These are phyloP conservation scores for Anastatica hierochuntica DNA, from an alignment of 345 rosid genomes.

Conservation along the genomic window DNA sequence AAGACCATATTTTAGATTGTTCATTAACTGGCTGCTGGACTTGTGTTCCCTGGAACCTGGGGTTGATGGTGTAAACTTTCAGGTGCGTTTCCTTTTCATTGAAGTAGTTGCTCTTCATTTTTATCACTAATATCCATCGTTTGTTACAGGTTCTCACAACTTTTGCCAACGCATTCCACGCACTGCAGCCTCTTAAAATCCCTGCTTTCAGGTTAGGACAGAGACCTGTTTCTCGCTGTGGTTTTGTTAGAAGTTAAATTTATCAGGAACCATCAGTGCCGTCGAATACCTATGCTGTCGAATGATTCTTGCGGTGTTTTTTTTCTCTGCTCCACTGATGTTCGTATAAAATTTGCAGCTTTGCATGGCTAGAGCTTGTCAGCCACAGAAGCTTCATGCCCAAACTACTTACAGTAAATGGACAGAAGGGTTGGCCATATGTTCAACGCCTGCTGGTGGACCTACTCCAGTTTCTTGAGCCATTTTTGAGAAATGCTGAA, in stretches of 20 bases:
- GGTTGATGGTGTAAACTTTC: slow-evolving; percentile 61
- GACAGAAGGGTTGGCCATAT: slow-evolving; percentile 92
- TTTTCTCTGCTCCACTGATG: not conserved
- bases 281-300: not conserved
- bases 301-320: no score
- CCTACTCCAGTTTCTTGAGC: slow-evolving; percentile 92
- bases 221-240: not conserved
- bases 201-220: slow-evolving; percentile 80
- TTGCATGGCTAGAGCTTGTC: slow-evolving; percentile 95
- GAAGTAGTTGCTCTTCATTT: not conserved
- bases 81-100: slow-evolving; percentile 36
- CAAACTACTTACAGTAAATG: slow-evolving; percentile 69
- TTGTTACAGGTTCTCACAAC: slow-evolving; percentile 64
- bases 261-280: not conserved
- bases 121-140: slow-evolving; percentile 14
- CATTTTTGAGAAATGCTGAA: slow-evolving; percentile 89
- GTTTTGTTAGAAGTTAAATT: not conserved
- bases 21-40: slow-evolving; percentile 78
- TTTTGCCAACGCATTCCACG: slow-evolving; percentile 84
- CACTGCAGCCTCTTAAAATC: slow-evolving; percentile 79
- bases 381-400: slow-evolving; percentile 99
- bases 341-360: slow-evolving; percentile 38
- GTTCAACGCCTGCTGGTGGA: slow-evolving; percentile 83
- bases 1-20: slow-evolving; percentile 88
- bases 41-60: slow-evolving; percentile 54